phyloP scores from a whole-genome alignment of 2,329 filamentous ascomycete species.

The Blastomyces gilchristii region DNA sequence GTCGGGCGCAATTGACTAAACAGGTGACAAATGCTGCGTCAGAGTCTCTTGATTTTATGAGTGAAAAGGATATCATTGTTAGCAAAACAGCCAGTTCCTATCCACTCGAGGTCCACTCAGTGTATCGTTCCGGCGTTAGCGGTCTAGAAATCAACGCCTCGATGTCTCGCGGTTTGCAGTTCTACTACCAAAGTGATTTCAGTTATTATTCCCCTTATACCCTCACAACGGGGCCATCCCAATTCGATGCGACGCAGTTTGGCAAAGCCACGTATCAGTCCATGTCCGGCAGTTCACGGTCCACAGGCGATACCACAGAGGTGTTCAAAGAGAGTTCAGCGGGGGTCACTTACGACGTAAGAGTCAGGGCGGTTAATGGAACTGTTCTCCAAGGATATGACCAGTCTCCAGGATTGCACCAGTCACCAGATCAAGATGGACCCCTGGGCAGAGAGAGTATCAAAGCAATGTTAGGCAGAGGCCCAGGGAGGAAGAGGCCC shows the following conservation, averaged over 20 bases:
- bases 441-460: conserved; percentile 20
- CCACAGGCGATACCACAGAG: conserved; percentile 22
- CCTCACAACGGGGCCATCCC: conserved; percentile 33
- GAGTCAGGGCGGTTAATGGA: conserved; percentile 22
- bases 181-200: conserved; percentile 30
- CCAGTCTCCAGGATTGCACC: not conserved
- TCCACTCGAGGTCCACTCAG: not conserved
- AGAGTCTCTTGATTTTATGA: conserved; percentile 24
- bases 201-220: conserved; percentile 49
- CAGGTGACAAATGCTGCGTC: conserved; percentile 42
- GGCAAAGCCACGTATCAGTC: conserved; percentile 23
- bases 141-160: conserved; percentile 36
- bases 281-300: conserved; percentile 19
- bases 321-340: conserved; percentile 19
- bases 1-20: conserved; percentile 44
- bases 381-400: conserved; percentile 18
- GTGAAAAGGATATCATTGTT: conserved; percentile 8
- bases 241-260: conserved; percentile 22
- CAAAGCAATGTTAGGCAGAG: conserved; percentile 28
- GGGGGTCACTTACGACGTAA: conserved; percentile 18
- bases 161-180: conserved; percentile 42
- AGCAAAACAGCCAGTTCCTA: not conserved
- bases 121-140: conserved; percentile 11
- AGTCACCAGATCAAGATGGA: conserved; percentile 7
- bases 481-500: conserved; percentile 19